A percentile compares a stretch with the other conserved stretches of the same genome.
Conservation (phyloP, 441 rosid species). For the Syzygium syzygioides region DNA sequence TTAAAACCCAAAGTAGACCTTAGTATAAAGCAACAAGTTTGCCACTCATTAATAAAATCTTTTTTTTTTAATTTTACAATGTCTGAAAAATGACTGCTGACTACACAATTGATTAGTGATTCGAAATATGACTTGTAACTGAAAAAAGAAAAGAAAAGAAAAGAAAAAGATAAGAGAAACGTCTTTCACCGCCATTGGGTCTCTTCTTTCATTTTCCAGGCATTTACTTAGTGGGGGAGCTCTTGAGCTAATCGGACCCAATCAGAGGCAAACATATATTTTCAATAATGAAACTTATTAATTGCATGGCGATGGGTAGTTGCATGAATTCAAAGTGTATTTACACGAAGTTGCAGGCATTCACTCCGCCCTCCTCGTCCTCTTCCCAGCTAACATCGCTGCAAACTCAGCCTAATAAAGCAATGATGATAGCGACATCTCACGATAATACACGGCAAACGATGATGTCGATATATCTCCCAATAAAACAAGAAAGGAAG, state of each 20-base stretch:
- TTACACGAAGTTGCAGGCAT: not conserved
- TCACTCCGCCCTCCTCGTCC: not conserved
- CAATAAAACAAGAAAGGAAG: not conserved
- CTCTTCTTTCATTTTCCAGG: not conserved
- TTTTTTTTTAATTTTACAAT: not conserved
- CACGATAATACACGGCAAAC: not conserved
- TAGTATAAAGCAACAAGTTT: not conserved
- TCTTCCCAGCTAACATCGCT: not conserved
- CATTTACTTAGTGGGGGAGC: not conserved
- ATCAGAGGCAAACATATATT: not conserved
- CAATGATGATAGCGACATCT: not conserved
- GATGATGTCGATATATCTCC: not conserved
- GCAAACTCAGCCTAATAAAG: not conserved
- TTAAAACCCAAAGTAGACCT: not conserved
- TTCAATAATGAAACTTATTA: not conserved
- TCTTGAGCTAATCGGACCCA: not conserved
- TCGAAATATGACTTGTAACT: not conserved
- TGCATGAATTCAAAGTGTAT: not conserved
- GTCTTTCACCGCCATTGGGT: not conserved
- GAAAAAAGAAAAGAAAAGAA: no score
- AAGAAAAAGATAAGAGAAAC: not conserved
- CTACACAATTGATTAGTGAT: not conserved
- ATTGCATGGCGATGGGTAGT: not conserved
- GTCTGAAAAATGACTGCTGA: not conserved
- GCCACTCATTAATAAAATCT: not conserved